These are phyloP conservation scores for Flaveria sonorensis DNA, from an alignment of 129 eudicot species.

Conservation along the genomic window DNA sequence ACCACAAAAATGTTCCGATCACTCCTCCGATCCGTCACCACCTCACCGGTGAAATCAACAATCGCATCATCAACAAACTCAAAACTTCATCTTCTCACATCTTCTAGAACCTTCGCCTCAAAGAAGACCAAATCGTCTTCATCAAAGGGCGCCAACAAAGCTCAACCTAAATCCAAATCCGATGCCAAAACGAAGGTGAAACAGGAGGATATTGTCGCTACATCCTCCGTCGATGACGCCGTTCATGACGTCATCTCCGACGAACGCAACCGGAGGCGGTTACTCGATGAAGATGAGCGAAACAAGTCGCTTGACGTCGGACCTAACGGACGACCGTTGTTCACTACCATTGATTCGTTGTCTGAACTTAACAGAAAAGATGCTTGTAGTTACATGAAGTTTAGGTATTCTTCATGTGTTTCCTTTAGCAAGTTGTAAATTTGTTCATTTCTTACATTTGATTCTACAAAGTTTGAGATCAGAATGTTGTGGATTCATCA, in stretches of 20 bases:
- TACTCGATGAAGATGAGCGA: slow-evolving; percentile 61
- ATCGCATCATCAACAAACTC: slow-evolving; percentile 24
- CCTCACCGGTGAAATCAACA: slow-evolving; percentile 32
- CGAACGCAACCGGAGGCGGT: slow-evolving; percentile 47
- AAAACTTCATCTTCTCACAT: slow-evolving; percentile 15
- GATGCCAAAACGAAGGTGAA: slow-evolving; percentile 38
- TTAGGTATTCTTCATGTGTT: neutral
- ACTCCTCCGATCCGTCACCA: slow-evolving; percentile 45
- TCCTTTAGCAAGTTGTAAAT: too few species aligned
- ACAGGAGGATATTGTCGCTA: slow-evolving; percentile 31
- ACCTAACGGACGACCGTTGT: slow-evolving; percentile 66
- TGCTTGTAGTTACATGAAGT: slow-evolving; percentile 52
- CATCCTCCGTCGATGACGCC: slow-evolving; percentile 35
- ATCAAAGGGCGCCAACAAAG: slow-evolving; percentile 28
- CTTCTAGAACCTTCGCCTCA: slow-evolving; percentile 46
- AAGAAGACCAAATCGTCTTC: slow-evolving; percentile 39
- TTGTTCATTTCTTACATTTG: neutral
- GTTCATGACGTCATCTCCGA: slow-evolving; percentile 31
- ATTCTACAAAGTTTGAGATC: neutral
- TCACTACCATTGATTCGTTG: slow-evolving; percentile 50
- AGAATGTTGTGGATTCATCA: neutral
- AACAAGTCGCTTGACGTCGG: slow-evolving; percentile 79
- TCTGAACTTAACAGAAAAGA: slow-evolving; percentile 54
- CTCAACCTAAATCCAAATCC: slow-evolving; percentile 32
- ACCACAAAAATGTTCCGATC: slow-evolving; percentile 43